Evolutionary conservation across 106 monocot genomes (phyloP).

Genomic region (Iris macrosiphon): DNA sequence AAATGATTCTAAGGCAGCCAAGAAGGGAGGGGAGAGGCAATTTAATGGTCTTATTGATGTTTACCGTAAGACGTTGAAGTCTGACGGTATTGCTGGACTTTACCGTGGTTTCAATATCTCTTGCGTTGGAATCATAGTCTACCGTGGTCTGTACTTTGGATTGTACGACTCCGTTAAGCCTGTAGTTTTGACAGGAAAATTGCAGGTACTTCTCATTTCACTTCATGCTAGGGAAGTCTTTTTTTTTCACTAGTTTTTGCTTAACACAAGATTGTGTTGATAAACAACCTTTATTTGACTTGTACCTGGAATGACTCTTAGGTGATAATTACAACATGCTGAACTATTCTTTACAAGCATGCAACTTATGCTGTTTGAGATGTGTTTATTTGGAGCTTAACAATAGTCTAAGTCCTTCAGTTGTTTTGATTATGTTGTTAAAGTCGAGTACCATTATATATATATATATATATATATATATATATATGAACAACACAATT

Average conservation of each 20-base stretch:
- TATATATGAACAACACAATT: no score
- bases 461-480: no score
- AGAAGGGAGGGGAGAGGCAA: constrained; percentile 23
- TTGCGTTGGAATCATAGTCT: constrained; percentile 21
- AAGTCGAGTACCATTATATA: no score
- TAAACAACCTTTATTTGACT: background rate
- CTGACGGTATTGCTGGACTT: constrained; percentile 15
- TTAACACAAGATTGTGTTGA: background rate
- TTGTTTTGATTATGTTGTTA: no score
- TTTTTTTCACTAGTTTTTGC: background rate
- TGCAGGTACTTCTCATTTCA: constrained; percentile 7
- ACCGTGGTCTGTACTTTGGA: constrained; percentile 21
- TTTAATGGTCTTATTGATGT: constrained; percentile 20
- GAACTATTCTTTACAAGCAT: no score
- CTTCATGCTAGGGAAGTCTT: no score
- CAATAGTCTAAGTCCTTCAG: no score
- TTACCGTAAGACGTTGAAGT: constrained; percentile 12
- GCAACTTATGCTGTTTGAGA: no score
- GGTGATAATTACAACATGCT: no score
- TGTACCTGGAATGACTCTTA: no score
- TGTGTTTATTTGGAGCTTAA: no score
- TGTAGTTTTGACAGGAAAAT: constrained; percentile 4
- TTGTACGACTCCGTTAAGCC: constrained; percentile 23
- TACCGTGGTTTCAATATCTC: constrained; percentile 23
- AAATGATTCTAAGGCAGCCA: constrained; percentile 16